A percentile compares a stretch with the other conserved stretches of the same genome.
phyloP scores from a whole-genome alignment of 148 eudicot genomes.

The Camellia japonica region DNA sequence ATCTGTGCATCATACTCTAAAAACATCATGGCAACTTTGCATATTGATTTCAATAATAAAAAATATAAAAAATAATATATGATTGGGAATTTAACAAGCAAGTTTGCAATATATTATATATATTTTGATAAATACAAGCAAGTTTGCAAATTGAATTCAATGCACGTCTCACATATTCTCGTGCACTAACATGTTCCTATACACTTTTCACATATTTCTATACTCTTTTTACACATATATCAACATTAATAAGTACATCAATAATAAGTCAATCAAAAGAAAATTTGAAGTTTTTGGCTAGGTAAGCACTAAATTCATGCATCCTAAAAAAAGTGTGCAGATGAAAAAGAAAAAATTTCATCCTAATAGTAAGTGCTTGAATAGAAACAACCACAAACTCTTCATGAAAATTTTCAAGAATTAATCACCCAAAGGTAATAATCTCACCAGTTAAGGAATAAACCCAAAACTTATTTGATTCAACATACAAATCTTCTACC shows the following conservation, averaged over 20 bases:
- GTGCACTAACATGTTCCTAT: too few relatives aligned
- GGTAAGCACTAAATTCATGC: neutral
- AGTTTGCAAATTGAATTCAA: neutral
- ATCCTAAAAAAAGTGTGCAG: neutral
- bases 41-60: neutral
- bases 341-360: neutral
- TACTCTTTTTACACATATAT: too few relatives aligned
- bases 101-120: neutral
- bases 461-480: neutral
- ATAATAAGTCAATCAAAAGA: neutral
- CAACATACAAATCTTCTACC: neutral
- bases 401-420: neutral
- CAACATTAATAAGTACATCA: too few relatives aligned
- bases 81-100: neutral
- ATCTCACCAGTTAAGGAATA: neutral
- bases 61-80: neutral
- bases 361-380: neutral
- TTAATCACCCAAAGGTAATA: neutral
- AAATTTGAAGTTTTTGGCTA: neutral
- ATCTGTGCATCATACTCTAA: neutral
- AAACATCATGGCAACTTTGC: neutral
- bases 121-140: neutral
- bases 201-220: too few relatives aligned
- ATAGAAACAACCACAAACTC: neutral
- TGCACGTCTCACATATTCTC: too few relatives aligned